These are phyloP conservation scores for Dictyostelium purpureum DNA, from an alignment of 78 protist genomes.

Conservation along the genomic window DNA sequence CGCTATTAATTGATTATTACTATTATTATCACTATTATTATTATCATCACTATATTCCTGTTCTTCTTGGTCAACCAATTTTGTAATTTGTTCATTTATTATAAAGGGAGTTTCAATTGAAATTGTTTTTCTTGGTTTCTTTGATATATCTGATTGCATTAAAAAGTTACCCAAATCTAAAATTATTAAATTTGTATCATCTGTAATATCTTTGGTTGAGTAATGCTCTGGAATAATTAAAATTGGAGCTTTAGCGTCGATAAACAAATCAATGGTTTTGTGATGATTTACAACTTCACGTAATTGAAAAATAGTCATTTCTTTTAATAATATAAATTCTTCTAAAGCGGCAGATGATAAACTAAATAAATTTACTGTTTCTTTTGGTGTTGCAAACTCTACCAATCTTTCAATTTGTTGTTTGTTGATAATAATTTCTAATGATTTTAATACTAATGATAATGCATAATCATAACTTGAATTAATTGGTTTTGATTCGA, in stretches of 20 bases:
- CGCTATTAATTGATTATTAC: neutral
- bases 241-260: slow-evolving; percentile 72
- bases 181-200: slow-evolving; percentile 44
- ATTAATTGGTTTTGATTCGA: slow-evolving; percentile 60
- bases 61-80: neutral
- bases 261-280: slow-evolving; percentile 61
- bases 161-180: slow-evolving; percentile 50
- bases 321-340: slow-evolving; percentile 61
- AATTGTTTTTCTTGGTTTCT: slow-evolving; percentile 4
- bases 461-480: slow-evolving; percentile 52
- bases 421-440: slow-evolving; percentile 51
- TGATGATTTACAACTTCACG: slow-evolving; percentile 70
- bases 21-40: neutral
- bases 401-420: slow-evolving; percentile 70
- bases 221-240: slow-evolving; percentile 53
- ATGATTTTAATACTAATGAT: slow-evolving; percentile 32
- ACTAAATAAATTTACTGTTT: slow-evolving; percentile 54
- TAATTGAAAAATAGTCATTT: slow-evolving; percentile 72
- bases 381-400: slow-evolving; percentile 80
- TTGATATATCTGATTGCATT: slow-evolving; percentile 50
- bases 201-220: neutral
- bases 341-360: slow-evolving; percentile 58
- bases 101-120: slow-evolving; percentile 10
- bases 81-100: slow-evolving; percentile 28
- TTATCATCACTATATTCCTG: neutral